phyloP scores from a whole-genome alignment of 208 protist genomes.

The Acanthamoeba healyi region DNA sequence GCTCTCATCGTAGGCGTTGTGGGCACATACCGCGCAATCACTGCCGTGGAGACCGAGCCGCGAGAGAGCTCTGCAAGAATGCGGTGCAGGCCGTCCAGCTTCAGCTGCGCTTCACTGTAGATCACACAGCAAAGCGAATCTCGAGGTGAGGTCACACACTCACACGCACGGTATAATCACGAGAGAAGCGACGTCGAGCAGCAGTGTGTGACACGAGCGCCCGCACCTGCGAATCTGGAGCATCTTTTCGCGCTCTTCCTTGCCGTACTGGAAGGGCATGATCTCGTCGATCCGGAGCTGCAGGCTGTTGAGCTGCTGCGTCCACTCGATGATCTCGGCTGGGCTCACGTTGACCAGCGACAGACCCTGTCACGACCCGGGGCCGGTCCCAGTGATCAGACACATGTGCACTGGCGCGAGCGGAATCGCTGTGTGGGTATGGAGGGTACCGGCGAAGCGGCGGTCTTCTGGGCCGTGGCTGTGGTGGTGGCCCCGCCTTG shows the following conservation, averaged over 20 bases:
- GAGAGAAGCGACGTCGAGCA: background rate
- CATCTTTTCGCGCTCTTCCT: constrained; percentile 21
- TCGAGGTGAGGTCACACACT: background rate
- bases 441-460: background rate
- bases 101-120: background rate
- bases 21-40: background rate
- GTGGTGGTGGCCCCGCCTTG: background rate
- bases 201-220: too few relatives aligned
- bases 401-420: too few relatives aligned
- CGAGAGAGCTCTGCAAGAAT: constrained; percentile 29
- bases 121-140: background rate
- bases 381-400: too few relatives aligned
- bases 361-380: constrained; percentile 1
- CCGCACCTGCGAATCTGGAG: constrained; percentile 4
- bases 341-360: constrained; percentile 37
- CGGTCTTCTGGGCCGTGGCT: background rate
- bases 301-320: constrained; percentile 9
- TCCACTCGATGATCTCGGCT: background rate
- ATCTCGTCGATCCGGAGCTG: constrained; percentile 4
- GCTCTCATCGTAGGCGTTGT: background rate
- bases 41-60: background rate
- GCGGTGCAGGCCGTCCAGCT: constrained; percentile 28
- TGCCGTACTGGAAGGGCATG: constrained; percentile 20
- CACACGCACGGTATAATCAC: too few relatives aligned
- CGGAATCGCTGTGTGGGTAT: too few relatives aligned